phyloP scores from a whole-genome alignment of 192 early-diverging fungal genomes.

The Backusella psychrophila region DNA sequence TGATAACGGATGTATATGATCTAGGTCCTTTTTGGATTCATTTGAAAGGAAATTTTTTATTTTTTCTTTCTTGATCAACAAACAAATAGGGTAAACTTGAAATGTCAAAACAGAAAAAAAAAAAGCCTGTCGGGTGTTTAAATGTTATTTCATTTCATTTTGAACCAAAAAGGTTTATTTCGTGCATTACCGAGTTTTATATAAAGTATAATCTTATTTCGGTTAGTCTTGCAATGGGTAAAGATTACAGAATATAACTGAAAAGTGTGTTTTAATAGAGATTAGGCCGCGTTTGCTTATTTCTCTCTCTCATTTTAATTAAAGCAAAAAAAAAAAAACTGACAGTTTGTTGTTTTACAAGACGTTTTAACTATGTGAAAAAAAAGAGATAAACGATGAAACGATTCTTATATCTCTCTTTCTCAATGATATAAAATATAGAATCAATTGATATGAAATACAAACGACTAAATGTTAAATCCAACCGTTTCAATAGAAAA shows the following conservation, averaged over 20 bases:
- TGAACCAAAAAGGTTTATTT: not conserved
- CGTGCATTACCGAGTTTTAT: not conserved
- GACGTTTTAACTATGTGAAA: not conserved
- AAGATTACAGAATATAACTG: too few relatives aligned
- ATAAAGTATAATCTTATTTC: not conserved
- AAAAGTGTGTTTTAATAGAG: too few relatives aligned
- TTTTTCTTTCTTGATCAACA: constrained; percentile 4
- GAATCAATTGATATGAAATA: too few relatives aligned
- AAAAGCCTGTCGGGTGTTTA: not conserved
- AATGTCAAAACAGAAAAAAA: not conserved
- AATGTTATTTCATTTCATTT: not conserved
- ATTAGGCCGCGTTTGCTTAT: too few relatives aligned
- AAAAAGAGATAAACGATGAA: not conserved
- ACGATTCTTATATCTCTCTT: too few relatives aligned
- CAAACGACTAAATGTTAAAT: too few relatives aligned
- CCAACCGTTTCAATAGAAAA: too few relatives aligned
- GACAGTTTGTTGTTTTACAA: not conserved
- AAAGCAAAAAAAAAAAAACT: not conserved
- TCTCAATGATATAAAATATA: too few relatives aligned
- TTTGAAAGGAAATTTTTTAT: not conserved
- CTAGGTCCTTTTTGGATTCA: not conserved
- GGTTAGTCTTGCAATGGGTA: not conserved
- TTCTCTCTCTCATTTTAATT: too few relatives aligned
- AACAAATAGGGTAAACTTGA: not conserved
- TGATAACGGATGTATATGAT: not conserved